Evolutionary conservation across 2,329 filamentous ascomycete genomes (phyloP).

Genomic region (Calonectria pteridis): DNA sequence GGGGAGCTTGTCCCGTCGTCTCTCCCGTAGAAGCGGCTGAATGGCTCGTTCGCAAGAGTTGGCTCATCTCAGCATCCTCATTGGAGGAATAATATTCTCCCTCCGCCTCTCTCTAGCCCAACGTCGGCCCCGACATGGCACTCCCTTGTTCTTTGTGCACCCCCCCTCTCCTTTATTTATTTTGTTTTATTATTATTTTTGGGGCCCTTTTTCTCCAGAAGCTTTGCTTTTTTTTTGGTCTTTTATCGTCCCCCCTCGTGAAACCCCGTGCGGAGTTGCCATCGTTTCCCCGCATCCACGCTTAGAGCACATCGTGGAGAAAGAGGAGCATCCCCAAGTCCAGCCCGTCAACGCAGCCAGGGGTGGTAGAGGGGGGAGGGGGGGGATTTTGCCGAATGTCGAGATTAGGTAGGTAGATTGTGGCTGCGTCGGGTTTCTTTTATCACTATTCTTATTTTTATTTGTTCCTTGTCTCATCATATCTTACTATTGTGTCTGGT

Average conservation of each 20-base stretch:
- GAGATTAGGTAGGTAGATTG: neutral
- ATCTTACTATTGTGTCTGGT: neutral
- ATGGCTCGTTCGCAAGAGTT: slow-evolving; percentile 6
- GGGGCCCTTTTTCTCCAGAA: too few species aligned
- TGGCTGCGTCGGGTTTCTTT: neutral
- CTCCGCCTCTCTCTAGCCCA: neutral
- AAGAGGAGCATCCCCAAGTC: slow-evolving; percentile 19
- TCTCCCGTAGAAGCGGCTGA: slow-evolving; percentile 8
- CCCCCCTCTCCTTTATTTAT: neutral
- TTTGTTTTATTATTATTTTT: neutral
- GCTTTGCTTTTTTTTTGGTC: neutral
- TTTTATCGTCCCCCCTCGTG: neutral
- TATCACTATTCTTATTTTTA: neutral
- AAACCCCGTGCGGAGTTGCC: slow-evolving; percentile 15
- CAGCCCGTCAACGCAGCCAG: neutral
- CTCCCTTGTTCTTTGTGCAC: neutral
- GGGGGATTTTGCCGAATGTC: slow-evolving; percentile 11
- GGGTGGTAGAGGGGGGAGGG: neutral
- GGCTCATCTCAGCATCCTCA: neutral
- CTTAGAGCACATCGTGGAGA: slow-evolving; percentile 25
- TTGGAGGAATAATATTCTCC: slow-evolving; percentile 19
- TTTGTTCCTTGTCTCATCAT: neutral
- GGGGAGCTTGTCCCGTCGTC: neutral
- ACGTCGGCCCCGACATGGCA: neutral
- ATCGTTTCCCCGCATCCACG: slow-evolving; percentile 24